Base-by-base conservation (phyloP, 352 stramenopile genomes). In the Globisporangium spiculum region DNA sequence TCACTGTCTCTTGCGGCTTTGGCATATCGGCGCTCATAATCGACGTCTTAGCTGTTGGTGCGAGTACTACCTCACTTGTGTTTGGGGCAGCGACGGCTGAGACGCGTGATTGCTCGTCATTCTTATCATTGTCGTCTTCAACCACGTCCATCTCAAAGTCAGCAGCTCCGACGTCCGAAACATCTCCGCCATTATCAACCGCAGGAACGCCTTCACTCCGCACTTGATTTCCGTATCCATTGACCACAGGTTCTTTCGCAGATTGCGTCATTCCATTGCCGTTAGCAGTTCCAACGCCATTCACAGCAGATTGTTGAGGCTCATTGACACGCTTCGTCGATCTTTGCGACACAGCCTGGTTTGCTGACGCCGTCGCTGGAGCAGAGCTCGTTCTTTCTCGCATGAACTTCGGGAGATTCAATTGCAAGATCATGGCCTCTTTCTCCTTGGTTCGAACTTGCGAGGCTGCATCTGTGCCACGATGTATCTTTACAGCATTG, bases 141-240 rank as follows among this genome's bases (percentile, higher is more conserved):
- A 58, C 64, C 10, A 53, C 22, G 44, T 76, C 71, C 48, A 76
- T 68, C 24, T 83, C 74, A 36, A 83, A 26, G 30, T 81, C 72
- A 60, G 79, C 69, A 34, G 75, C 80, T 65, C 74, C 76, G 63
- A 73, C 64, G 34, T 80, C 79, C 36, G 73, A 84, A 24, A 76
- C 41, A 69, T 84, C 77, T 12, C 41, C 64, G 22, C 69, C 66
- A 27, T 77, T 63, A 18, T 65, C 41, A 68, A 18, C 48, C 68
- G n/a, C 18, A 27, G 24, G n/a, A 38, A 26, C 30, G 50, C 57
- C 20, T 70, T 50, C 7, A 53, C 41, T 67, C 52, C 12, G 58
- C 41, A 26, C 46, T 60, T 48, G 46, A 20, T 20, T 59, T 56
- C 58, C 12, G 18, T 34, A 12, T n/a, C 46, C 24, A 66, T 10